Conservation (phyloP, 2,329 filamentous ascomycete genomes). For the Fusarium sambucinum region DNA sequence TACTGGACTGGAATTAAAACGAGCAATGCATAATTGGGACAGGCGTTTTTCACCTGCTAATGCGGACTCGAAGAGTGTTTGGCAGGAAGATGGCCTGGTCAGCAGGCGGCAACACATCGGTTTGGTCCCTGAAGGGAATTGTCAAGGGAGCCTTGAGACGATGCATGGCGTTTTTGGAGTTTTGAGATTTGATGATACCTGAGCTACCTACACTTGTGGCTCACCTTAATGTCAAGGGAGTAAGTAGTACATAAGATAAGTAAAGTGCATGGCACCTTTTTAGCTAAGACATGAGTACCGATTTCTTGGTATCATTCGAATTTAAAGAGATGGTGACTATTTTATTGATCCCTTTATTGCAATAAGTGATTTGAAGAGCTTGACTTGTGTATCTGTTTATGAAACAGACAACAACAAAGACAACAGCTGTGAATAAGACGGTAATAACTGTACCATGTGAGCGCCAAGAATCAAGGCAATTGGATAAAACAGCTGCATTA, state of each 20-base stretch:
- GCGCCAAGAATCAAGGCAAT: constrained; percentile 20
- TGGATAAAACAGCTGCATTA: constrained; percentile 19
- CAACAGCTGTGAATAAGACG: constrained; percentile 14
- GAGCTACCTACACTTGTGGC: constrained; percentile 41
- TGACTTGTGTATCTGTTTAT: neutral
- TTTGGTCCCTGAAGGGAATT: constrained; percentile 11
- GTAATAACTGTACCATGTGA: neutral
- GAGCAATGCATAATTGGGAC: constrained; percentile 23
- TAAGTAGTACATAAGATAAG: neutral
- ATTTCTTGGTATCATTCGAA: constrained; percentile 9
- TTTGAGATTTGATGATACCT: constrained; percentile 48
- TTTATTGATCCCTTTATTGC: no score
- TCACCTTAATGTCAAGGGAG: constrained; percentile 32
- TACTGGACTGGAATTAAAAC: constrained; percentile 28
- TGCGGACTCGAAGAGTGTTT: constrained; percentile 24
- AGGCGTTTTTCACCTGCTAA: constrained; percentile 24
- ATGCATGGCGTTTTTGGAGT: constrained; percentile 39
- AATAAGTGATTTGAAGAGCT: no score
- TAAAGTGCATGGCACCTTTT: constrained; percentile 7
- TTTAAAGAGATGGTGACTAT: neutral
- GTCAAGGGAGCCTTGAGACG: constrained; percentile 16
- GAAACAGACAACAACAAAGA: neutral
- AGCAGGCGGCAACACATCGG: neutral
- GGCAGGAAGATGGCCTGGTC: constrained; percentile 12
- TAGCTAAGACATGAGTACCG: neutral